A percentile compares a stretch with the other conserved stretches of the same genome.
Evolutionary conservation across 2,329 filamentous ascomycete genomes (phyloP).

Genomic region (Biscogniauxia sp.): DNA sequence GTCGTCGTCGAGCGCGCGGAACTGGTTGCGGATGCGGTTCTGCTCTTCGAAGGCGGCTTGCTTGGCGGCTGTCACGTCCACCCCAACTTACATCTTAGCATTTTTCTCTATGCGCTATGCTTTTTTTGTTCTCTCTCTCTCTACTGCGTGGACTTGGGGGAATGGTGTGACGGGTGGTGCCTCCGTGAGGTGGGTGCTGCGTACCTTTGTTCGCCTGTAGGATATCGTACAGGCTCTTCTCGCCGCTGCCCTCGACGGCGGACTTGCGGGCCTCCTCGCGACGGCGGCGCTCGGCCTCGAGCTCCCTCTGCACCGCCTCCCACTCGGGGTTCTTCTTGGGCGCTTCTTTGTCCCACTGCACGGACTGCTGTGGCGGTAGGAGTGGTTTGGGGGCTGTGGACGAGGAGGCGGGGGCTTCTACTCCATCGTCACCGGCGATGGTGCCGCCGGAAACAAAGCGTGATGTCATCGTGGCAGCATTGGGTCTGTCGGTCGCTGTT

Average conservation of each 20-base stretch:
- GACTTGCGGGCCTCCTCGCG: slow-evolving; percentile 50
- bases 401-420: not conserved
- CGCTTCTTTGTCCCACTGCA: slow-evolving; percentile 17
- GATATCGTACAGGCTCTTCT: slow-evolving; percentile 69
- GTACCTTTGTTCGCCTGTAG: slow-evolving; percentile 73
- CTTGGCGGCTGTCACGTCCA: slow-evolving; percentile 57
- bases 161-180: too few relatives aligned
- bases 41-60: slow-evolving; percentile 80
- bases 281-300: slow-evolving; percentile 58
- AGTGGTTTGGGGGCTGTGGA: not conserved
- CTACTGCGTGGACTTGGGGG: not conserved
- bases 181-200: not conserved
- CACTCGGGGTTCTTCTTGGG: slow-evolving; percentile 47
- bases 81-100: too few relatives aligned
- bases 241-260: slow-evolving; percentile 41
- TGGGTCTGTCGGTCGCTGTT: not conserved
- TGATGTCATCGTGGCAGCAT: slow-evolving; percentile 42
- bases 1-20: slow-evolving; percentile 73
- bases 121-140: too few relatives aligned
- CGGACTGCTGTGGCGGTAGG: slow-evolving; percentile 22
- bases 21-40: slow-evolving; percentile 70
- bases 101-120: too few relatives aligned
- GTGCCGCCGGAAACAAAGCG: slow-evolving; percentile 57
- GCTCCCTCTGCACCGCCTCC: slow-evolving; percentile 61
- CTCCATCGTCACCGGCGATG: slow-evolving; percentile 39